Evolutionary conservation across 2,329 filamentous ascomycete species (phyloP).

Genomic region (Penicillium sp.): DNA sequence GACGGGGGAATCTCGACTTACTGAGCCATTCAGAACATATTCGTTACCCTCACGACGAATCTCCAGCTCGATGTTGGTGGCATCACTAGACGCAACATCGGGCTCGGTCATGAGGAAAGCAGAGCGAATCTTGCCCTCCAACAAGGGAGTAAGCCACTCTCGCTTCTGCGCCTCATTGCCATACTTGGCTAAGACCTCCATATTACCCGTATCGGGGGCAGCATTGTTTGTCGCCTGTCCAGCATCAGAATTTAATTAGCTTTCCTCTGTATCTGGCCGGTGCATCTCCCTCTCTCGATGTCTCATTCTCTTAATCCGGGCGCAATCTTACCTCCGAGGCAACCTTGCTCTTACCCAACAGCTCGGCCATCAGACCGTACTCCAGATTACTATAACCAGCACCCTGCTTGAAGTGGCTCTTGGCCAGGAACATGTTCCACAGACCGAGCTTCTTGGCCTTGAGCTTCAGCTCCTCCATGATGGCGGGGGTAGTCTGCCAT

Average conservation of each 20-base stretch:
- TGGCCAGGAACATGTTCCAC: constrained; percentile 98
- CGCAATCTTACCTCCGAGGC: constrained; percentile 67
- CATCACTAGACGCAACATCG: constrained; percentile 84
- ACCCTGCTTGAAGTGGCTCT: constrained; percentile 92
- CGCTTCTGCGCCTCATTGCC: constrained; percentile 83
- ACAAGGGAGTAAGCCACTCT: constrained; percentile 77
- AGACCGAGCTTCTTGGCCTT: constrained; percentile 82
- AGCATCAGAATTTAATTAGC: background rate
- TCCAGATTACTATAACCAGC: constrained; percentile 94
- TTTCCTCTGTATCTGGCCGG: background rate
- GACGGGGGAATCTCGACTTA: constrained; percentile 44
- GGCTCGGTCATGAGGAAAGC: constrained; percentile 96
- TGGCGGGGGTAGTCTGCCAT: constrained; percentile 76
- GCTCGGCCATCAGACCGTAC: constrained; percentile 97
- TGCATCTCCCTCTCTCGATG: background rate
- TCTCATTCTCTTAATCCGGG: background rate
- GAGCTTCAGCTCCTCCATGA: constrained; percentile 87
- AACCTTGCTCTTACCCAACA: constrained; percentile 80
- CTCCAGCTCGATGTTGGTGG: constrained; percentile 84
- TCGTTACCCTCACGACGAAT: constrained; percentile 83
- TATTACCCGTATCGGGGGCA: constrained; percentile 91
- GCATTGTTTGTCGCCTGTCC: constrained; percentile 79
- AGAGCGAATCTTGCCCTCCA: constrained; percentile 83
- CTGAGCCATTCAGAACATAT: constrained; percentile 86
- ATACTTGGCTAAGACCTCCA: constrained; percentile 93